These are phyloP conservation scores for Amanita exitialis DNA, from an alignment of 768 basidiomycete genomes.

Conservation along the genomic window DNA sequence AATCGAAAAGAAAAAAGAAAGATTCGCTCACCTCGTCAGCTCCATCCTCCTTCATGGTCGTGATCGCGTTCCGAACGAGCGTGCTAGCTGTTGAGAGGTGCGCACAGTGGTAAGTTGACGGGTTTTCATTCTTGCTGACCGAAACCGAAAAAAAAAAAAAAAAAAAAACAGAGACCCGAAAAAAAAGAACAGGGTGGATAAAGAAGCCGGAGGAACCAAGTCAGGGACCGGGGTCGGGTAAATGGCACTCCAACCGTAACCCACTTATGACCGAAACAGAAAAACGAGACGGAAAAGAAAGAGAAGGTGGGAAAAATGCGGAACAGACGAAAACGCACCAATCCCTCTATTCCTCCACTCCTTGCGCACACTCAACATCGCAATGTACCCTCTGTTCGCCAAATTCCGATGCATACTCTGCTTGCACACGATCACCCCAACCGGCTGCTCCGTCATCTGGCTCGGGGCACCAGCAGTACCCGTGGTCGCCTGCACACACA, in stretches of 20 bases:
- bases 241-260: too few relatives aligned
- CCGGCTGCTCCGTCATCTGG: slow-evolving; percentile 27
- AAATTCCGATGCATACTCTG: slow-evolving; percentile 77
- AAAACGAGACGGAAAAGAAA: slow-evolving; percentile 13
- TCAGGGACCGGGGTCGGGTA: too few relatives aligned
- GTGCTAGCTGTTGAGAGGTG: slow-evolving; percentile 53
- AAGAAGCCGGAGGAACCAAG: too few relatives aligned
- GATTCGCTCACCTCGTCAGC: slow-evolving; percentile 81
- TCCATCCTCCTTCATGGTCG: slow-evolving; percentile 72
- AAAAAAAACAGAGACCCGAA: too few relatives aligned
- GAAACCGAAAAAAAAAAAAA: too few relatives aligned
- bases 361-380: slow-evolving; percentile 89
- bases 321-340: slow-evolving; percentile 46
- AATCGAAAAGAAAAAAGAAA: too few relatives aligned
- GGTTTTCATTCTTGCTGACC: too few relatives aligned
- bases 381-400: slow-evolving; percentile 89
- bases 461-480: too few relatives aligned
- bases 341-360: slow-evolving; percentile 85
- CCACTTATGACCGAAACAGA: too few relatives aligned
- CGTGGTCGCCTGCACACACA: slow-evolving; percentile 29
- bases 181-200: slow-evolving; percentile 9
- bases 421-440: slow-evolving; percentile 96
- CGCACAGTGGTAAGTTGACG: neutral
- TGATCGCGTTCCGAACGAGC: slow-evolving; percentile 75
- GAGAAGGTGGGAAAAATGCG: slow-evolving; percentile 28